Evolutionary conservation across 2,329 filamentous ascomycete species (phyloP), one percentile per base, ranked within the genome.

Genomic region (Daldinia sp.): DNA sequence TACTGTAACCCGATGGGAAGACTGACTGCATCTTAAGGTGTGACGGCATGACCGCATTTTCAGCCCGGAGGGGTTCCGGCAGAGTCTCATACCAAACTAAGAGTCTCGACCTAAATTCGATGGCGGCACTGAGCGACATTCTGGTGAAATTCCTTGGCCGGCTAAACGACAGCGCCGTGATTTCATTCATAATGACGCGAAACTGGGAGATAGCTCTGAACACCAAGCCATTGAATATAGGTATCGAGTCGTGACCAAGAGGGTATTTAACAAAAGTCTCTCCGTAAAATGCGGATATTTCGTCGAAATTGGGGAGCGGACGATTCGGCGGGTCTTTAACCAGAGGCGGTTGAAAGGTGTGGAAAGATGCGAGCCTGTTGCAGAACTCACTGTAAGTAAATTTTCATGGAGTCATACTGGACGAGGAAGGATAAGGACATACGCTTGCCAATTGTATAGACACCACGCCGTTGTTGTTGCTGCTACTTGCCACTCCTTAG

Each of bases 241-340:
- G 69, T 6, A 72, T 70, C 1, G 76, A 71, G 0, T 65, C 66
- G 0, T 69, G 51, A 9, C 67, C 72, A 5, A 73, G 35, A 0
- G 81, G 80, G 60, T 82, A 83, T 20, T 73, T 78, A 0, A 82
- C 63, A 74, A 75, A 78, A 2, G 80, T 70, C 50, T 83, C 80
- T 4, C 80, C 79, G 33, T 80, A 82, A 74, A 76, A 81, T 0
- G 57, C 50, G 0, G 68, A 1, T 5, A 76, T 68, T 0, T 73
- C 10, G 2, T 61, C 51, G 0, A 75, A 68, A 23, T 79, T 74
- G 7, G 79, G 81, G 1, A 82, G 65, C 2, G 67, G 71, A 65
- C 73, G 75, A 2, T 56, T 28, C 0, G 81, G 81, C 0, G 78
- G 77, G 3, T 73, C 55, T 30, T 70, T 69, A 12, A 82, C 44